phyloP scores from a whole-genome alignment of 345 rosid species.

The Nephelium lappaceum region DNA sequence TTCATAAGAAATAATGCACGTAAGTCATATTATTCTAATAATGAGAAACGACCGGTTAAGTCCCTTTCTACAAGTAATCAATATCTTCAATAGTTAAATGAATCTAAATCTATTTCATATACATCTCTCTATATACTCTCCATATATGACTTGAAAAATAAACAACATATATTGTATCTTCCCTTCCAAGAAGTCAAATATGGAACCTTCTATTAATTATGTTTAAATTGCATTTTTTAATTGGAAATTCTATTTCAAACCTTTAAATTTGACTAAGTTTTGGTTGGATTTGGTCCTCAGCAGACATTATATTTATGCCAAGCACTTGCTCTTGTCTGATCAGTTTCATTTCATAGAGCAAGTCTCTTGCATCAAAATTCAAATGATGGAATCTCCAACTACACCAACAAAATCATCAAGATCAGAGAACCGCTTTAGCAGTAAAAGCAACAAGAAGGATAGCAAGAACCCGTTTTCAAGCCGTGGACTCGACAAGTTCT shows the following conservation, averaged over 20 bases:
- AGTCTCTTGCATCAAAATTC: slow-evolving; percentile 5
- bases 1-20: neutral
- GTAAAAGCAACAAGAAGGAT: slow-evolving; percentile 17
- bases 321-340: neutral
- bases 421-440: slow-evolving; percentile 26
- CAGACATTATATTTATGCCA: neutral
- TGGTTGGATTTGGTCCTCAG: slow-evolving; percentile 28
- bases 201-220: slow-evolving; percentile 30
- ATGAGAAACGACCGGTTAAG: neutral
- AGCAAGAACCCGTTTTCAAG: slow-evolving; percentile 70
- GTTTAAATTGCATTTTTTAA: neutral
- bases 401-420: slow-evolving; percentile 49
- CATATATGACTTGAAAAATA: neutral
- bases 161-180: neutral
- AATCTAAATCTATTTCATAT: too few species aligned
- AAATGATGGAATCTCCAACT: slow-evolving; percentile 28
- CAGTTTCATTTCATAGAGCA: neutral
- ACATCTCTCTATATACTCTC: too few species aligned
- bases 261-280: slow-evolving; percentile 19
- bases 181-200: slow-evolving; percentile 37
- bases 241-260: neutral
- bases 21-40: neutral
- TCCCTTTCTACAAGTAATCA: neutral
- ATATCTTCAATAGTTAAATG: neutral
- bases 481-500: slow-evolving; percentile 78